Percentiles rank a stretch among this genome's conserved stretches.
These are phyloP conservation scores for Stentor coeruleus DNA, from an alignment of 73 alveolate genomes.

Conservation along the genomic window DNA sequence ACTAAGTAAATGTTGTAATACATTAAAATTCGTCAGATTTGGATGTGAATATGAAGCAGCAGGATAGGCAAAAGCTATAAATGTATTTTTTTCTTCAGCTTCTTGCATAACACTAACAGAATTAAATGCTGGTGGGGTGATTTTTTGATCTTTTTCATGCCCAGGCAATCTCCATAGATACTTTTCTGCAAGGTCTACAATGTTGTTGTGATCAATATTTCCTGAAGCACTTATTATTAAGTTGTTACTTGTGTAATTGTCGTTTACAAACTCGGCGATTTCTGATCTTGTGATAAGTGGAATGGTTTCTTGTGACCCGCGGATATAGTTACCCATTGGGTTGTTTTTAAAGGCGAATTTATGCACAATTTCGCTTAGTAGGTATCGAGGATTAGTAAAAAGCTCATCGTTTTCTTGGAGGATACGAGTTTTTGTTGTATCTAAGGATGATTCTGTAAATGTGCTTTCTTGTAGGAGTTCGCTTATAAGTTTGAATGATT, in stretches of 20 bases:
- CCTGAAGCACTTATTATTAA: background rate
- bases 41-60: background rate
- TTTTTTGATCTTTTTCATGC: background rate
- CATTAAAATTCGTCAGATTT: background rate
- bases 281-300: background rate
- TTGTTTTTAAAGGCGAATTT: background rate
- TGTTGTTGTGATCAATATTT: background rate
- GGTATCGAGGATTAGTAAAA: background rate
- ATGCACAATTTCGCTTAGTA: background rate
- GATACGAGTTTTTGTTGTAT: background rate
- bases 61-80: slow-evolving; percentile 4
- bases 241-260: background rate
- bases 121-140: background rate
- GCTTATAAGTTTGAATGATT: background rate
- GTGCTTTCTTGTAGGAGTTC: background rate
- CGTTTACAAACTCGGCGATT: background rate
- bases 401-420: background rate
- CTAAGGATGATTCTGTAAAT: background rate
- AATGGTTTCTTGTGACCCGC: background rate
- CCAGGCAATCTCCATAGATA: background rate
- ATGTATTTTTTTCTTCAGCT: background rate
- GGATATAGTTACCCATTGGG: background rate
- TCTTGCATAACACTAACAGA: background rate
- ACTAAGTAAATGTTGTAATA: background rate
- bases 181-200: background rate